A percentile compares a stretch with the other conserved stretches of the same genome.
Conservation (phyloP, 352 stramenopile genomes). For the Globisporangium lucens region DNA sequence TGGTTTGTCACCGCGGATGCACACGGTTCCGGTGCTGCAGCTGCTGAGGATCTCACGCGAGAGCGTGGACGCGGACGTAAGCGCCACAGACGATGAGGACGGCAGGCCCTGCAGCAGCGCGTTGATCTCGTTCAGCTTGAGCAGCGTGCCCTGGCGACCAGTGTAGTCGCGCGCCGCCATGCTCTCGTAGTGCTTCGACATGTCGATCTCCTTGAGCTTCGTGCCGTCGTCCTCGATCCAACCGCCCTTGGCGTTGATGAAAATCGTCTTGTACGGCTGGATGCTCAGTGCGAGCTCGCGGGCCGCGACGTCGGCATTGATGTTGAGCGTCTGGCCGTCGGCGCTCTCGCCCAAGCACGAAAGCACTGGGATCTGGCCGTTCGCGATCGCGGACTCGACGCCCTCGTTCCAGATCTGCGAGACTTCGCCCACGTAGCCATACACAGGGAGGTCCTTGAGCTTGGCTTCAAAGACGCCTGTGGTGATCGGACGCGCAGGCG, state of each 20-base stretch:
- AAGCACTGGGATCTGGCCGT: constrained; percentile 79
- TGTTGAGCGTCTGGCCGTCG: constrained; percentile 82
- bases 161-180: constrained; percentile 85
- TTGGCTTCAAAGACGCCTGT: constrained; percentile 82
- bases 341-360: constrained; percentile 78
- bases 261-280: constrained; percentile 87
- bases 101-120: constrained; percentile 73
- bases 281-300: constrained; percentile 76
- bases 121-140: constrained; percentile 92
- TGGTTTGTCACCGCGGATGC: constrained; percentile 51
- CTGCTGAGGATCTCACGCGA: constrained; percentile 84
- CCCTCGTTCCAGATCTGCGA: constrained; percentile 66
- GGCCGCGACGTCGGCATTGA: constrained; percentile 86
- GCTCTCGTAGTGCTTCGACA: constrained; percentile 71
- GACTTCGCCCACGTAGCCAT: constrained; percentile 84
- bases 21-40: constrained; percentile 84
- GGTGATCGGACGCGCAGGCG: constrained; percentile 74
- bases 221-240: constrained; percentile 86
- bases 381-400: constrained; percentile 64
- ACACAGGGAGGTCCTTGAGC: constrained; percentile 79
- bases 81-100: constrained; percentile 74
- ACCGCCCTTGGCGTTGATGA: constrained; percentile 87
- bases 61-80: constrained; percentile 80
- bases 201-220: constrained; percentile 82
- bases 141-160: constrained; percentile 85